phyloP scores from a whole-genome alignment of 495 filamentous ascomycete genomes.

The Monascus purpureus region DNA sequence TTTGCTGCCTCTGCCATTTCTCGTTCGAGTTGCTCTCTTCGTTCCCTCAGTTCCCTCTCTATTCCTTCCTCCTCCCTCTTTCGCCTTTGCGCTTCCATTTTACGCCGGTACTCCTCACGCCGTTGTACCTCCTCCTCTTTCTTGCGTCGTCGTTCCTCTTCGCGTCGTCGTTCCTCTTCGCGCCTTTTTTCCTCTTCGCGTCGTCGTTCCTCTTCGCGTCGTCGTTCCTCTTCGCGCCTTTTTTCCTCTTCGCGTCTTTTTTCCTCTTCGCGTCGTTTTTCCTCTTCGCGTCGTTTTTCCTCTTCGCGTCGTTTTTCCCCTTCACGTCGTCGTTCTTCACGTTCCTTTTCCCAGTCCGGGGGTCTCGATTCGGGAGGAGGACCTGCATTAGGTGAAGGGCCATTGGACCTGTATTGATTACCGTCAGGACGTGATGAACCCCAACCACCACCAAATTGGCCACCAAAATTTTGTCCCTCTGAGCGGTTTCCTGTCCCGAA shows the following conservation, averaged over 20 bases:
- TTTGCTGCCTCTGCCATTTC: constrained; percentile 35
- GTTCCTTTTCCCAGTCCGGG: constrained; percentile 57
- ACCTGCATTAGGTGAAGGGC: constrained; percentile 3
- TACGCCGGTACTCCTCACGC: constrained; percentile 36
- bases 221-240: constrained; percentile 34
- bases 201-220: no score
- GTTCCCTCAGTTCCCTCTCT: constrained; percentile 34
- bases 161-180: no score
- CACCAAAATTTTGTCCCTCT: constrained; percentile 15
- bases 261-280: constrained; percentile 33
- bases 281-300: constrained; percentile 41
- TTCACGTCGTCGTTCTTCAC: neutral
- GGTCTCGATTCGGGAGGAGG: constrained; percentile 20
- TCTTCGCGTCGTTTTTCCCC: constrained; percentile 46
- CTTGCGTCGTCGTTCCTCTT: no score
- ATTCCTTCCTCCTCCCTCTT: constrained; percentile 35
- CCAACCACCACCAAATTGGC: constrained; percentile 1
- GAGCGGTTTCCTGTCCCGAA: constrained; percentile 6
- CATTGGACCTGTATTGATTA: constrained; percentile 16
- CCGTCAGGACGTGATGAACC: constrained; percentile 13
- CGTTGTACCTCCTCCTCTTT: no score
- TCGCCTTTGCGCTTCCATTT: constrained; percentile 51
- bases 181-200: no score
- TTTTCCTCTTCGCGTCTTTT: constrained; percentile 29
- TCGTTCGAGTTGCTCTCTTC: constrained; percentile 28